These are phyloP conservation scores for Penicillium desertorum DNA, from an alignment of 495 filamentous ascomycete species.

Conservation along the genomic window DNA sequence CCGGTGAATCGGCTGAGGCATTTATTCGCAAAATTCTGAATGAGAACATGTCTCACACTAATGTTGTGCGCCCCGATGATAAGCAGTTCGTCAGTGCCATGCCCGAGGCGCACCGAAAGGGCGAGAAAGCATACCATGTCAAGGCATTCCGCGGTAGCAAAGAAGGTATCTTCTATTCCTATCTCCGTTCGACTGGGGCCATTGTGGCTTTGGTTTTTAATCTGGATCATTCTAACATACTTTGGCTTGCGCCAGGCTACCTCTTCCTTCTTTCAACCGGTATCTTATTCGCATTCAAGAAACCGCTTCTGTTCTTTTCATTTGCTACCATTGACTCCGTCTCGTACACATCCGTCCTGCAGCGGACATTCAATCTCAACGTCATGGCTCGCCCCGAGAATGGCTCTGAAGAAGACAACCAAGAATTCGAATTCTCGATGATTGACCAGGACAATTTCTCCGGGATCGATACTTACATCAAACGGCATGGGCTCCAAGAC, in stretches of 20 bases:
- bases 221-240: conserved; percentile 7
- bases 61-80: conserved; percentile 67
- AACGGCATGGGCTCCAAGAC: conserved; percentile 79
- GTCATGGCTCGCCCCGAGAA: conserved; percentile 55
- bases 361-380: conserved; percentile 90
- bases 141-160: conserved; percentile 92
- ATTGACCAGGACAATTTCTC: conserved; percentile 80
- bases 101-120: conserved; percentile 80
- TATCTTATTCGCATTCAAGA: conserved; percentile 94
- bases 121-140: conserved; percentile 87
- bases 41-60: conserved; percentile 54
- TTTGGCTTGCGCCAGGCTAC: conserved; percentile 54
- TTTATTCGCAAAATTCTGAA: conserved; percentile 65
- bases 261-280: conserved; percentile 85
- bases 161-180: conserved; percentile 58
- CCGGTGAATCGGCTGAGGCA: conserved; percentile 60
- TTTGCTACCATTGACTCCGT: conserved; percentile 76
- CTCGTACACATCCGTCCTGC: conserved; percentile 85
- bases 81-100: conserved; percentile 75
- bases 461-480: conserved; percentile 83
- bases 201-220: neutral
- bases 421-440: conserved; percentile 84
- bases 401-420: conserved; percentile 47
- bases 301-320: conserved; percentile 83
- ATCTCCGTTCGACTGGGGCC: neutral